phyloP scores from a whole-genome alignment of 495 filamentous ascomycete genomes.

The Paragyromitra xinjiangensis region DNA sequence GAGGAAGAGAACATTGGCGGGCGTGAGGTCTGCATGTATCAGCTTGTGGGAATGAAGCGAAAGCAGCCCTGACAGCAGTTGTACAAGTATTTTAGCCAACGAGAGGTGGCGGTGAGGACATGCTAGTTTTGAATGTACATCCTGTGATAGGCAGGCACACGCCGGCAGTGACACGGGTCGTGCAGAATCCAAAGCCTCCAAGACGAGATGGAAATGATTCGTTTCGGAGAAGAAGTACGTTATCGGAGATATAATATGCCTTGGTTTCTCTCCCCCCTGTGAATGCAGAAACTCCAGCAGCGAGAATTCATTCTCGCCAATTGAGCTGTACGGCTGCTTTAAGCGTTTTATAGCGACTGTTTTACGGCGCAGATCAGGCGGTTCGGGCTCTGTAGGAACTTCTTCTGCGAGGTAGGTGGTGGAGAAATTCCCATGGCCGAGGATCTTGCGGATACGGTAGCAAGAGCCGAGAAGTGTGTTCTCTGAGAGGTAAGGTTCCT shows the following conservation, averaged over 20 bases:
- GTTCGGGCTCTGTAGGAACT: conserved; percentile 29
- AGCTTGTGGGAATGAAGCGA: conserved; percentile 49
- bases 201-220: conserved; percentile 48
- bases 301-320: conserved; percentile 52
- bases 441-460: conserved; percentile 42
- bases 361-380: conserved; percentile 18
- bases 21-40: conserved; percentile 57
- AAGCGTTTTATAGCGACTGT: conserved; percentile 51
- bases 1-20: conserved; percentile 54
- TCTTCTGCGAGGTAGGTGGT: conserved; percentile 52
- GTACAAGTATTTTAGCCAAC: conserved; percentile 53
- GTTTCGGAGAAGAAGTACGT: conserved; percentile 45
- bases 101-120: conserved; percentile 51
- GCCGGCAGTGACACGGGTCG: conserved; percentile 42
- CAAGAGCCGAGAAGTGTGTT: conserved; percentile 32
- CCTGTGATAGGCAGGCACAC: conserved; percentile 39
- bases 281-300: conserved; percentile 50
- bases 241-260: conserved; percentile 49
- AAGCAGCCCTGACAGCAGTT: conserved; percentile 47
- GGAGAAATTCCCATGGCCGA: conserved; percentile 50
- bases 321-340: conserved; percentile 34
- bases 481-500: conserved; percentile 26
- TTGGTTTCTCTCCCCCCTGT: conserved; percentile 15
- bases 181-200: conserved; percentile 50
- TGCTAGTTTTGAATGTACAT: conserved; percentile 31